phyloP scores from a whole-genome alignment of 805 yeast species.

The Saccharomycopsis javanensis region DNA sequence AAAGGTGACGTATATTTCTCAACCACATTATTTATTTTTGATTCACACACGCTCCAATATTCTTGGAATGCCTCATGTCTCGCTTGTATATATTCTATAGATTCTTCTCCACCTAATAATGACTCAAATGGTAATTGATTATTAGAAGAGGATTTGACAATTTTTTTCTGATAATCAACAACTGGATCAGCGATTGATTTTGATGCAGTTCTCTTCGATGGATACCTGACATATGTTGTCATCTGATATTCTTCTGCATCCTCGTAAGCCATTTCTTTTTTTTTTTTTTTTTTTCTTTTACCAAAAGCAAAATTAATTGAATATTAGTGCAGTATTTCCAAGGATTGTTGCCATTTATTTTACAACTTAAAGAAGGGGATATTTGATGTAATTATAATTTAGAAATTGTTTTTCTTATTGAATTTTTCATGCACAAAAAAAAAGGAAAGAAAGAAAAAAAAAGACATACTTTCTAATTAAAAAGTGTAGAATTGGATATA shows the following conservation, averaged over 20 bases:
- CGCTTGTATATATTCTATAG: background rate
- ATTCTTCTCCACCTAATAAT: slow-evolving; percentile 2
- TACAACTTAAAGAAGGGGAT: background rate
- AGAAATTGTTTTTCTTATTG: too few relatives aligned
- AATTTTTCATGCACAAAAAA: slow-evolving; percentile 9
- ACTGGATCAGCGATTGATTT: background rate
- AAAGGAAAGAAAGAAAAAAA: background rate
- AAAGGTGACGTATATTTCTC: slow-evolving; percentile 6
- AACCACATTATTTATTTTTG: background rate
- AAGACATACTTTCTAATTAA: too few relatives aligned
- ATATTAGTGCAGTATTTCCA: too few relatives aligned
- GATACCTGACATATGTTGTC: slow-evolving; percentile 9
- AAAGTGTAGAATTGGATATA: too few relatives aligned
- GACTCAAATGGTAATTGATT: slow-evolving; percentile 3
- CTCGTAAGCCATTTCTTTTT: background rate
- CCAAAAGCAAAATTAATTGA: too few relatives aligned
- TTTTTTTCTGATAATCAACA: slow-evolving; percentile 2
- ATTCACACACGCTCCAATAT: slow-evolving; percentile 7
- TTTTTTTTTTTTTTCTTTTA: background rate
- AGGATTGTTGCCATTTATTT: too few relatives aligned
- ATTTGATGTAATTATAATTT: too few relatives aligned
- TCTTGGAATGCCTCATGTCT: slow-evolving; percentile 1
- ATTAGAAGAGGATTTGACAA: background rate
- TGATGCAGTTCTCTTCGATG: background rate
- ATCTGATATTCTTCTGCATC: slow-evolving; percentile 5